Conservation (phyloP, 495 filamentous ascomycete species). For the Poronia punctata region DNA sequence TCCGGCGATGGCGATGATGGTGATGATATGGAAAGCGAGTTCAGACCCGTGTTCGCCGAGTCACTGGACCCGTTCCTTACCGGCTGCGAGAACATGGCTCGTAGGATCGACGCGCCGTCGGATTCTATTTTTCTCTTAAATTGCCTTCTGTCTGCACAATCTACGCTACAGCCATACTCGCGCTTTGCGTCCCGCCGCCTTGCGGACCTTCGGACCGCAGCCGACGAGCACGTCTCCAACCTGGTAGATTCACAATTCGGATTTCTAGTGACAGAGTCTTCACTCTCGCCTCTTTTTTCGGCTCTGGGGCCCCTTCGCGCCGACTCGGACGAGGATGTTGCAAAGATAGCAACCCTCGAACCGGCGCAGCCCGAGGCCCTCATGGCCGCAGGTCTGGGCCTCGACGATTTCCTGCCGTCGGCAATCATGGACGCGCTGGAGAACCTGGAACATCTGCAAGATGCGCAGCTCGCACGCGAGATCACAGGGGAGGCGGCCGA, state of each 20-base stretch:
- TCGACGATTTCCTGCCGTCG: slow-evolving; percentile 88
- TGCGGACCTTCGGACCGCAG: slow-evolving; percentile 37
- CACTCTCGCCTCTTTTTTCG: slow-evolving; percentile 60
- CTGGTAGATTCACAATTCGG: slow-evolving; percentile 55
- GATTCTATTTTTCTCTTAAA: slow-evolving; percentile 77
- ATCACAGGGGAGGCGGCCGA: slow-evolving; percentile 80
- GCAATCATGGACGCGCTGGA: slow-evolving; percentile 87
- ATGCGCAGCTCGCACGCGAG: slow-evolving; percentile 59
- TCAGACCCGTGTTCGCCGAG: slow-evolving; percentile 70
- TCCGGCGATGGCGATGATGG: slow-evolving; percentile 9
- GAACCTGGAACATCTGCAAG: slow-evolving; percentile 65
- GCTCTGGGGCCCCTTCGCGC: slow-evolving; percentile 38
- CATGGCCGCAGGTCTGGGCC: slow-evolving; percentile 58
- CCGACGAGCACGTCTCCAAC: slow-evolving; percentile 32
- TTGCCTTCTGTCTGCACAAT: slow-evolving; percentile 56
- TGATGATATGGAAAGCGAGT: slow-evolving; percentile 53
- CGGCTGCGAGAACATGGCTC: slow-evolving; percentile 61
- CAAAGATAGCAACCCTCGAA: slow-evolving; percentile 32
- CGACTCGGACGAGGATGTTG: slow-evolving; percentile 30
- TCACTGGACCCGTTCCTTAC: slow-evolving; percentile 82
- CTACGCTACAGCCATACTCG: slow-evolving; percentile 44
- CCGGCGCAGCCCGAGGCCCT: slow-evolving; percentile 59
- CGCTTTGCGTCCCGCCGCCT: slow-evolving; percentile 45
- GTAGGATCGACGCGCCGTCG: slow-evolving; percentile 48
- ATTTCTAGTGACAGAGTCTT: slow-evolving; percentile 69